Percentiles rank a stretch among this genome's conserved stretches.
Evolutionary conservation across 352 stramenopile species (phyloP).

Genomic region (Thraustotheca clavata): DNA sequence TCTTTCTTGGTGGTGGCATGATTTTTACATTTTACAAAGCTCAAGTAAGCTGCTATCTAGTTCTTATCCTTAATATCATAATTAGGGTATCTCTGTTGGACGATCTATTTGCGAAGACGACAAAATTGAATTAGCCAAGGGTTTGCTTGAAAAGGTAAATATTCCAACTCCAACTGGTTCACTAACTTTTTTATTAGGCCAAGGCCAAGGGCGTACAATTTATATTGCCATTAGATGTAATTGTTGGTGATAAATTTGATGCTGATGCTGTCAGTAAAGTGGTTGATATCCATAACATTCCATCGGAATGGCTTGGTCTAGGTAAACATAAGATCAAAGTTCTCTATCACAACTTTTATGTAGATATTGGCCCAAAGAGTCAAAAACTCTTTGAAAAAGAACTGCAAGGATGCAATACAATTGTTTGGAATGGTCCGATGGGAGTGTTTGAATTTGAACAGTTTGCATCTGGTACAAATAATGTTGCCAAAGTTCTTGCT

Average conservation of each 20-base stretch:
- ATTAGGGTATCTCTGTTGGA: slow-evolving; percentile 88
- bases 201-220: slow-evolving; percentile 83
- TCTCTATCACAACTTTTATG: not conserved
- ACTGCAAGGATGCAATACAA: slow-evolving; percentile 87
- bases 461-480: slow-evolving; percentile 93
- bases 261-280: slow-evolving; percentile 52
- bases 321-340: slow-evolving; percentile 22
- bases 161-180: not conserved
- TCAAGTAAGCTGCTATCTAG: slow-evolving; percentile 30
- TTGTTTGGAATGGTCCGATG: slow-evolving; percentile 95
- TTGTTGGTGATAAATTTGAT: slow-evolving; percentile 88
- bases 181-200: slow-evolving; percentile 37
- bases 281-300: slow-evolving; percentile 80
- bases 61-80: not conserved
- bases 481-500: slow-evolving; percentile 88
- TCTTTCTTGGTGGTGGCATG: slow-evolving; percentile 95
- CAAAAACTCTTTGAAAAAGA: slow-evolving; percentile 59
- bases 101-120: slow-evolving; percentile 94
- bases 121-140: slow-evolving; percentile 89
- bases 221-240: slow-evolving; percentile 89
- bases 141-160: slow-evolving; percentile 61
- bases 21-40: slow-evolving; percentile 98
- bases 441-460: slow-evolving; percentile 97
- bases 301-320: slow-evolving; percentile 94
- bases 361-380: slow-evolving; percentile 60